These are phyloP conservation scores for Oryza officinalis DNA, from an alignment of 176 grass and related monocot species.

Conservation along the genomic window DNA sequence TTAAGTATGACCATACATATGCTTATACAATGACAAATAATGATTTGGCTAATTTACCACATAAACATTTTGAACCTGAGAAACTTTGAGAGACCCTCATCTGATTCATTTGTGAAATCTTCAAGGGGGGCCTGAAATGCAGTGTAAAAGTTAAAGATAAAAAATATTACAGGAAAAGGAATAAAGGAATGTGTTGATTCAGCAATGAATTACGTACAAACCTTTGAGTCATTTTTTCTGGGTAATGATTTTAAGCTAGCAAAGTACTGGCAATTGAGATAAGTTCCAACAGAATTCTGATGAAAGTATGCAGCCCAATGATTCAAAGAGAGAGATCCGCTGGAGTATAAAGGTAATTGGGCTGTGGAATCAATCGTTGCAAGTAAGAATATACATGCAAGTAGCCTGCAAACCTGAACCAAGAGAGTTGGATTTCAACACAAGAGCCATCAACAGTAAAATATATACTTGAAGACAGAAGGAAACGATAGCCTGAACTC, in stretches of 20 bases:
- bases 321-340: conserved; percentile 73
- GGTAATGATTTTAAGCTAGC: conserved; percentile 13
- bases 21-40: conserved; percentile 16
- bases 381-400: conserved; percentile 70
- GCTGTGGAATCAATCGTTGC: conserved; percentile 57
- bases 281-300: conserved; percentile 74
- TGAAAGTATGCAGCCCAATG: conserved; percentile 92
- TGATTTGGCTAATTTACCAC: conserved; percentile 17
- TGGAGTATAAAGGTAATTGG: conserved; percentile 46
- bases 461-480: conserved; percentile 9
- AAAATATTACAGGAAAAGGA: neutral
- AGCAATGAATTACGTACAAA: conserved; percentile 28
- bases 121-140: conserved; percentile 34
- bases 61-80: conserved; percentile 56
- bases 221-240: conserved; percentile 39
- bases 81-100: conserved; percentile 27
- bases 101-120: conserved; percentile 31
- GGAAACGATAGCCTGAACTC: conserved; percentile 1
- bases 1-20: conserved; percentile 13
- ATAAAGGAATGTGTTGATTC: neutral
- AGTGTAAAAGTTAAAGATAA: conserved; percentile 29
- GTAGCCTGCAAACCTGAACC: conserved; percentile 73
- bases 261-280: conserved; percentile 51
- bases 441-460: neutral
- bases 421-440: conserved; percentile 19